phyloP scores from a whole-genome alignment of 192 early-diverging fungal species.

The Backusella macrospora region DNA sequence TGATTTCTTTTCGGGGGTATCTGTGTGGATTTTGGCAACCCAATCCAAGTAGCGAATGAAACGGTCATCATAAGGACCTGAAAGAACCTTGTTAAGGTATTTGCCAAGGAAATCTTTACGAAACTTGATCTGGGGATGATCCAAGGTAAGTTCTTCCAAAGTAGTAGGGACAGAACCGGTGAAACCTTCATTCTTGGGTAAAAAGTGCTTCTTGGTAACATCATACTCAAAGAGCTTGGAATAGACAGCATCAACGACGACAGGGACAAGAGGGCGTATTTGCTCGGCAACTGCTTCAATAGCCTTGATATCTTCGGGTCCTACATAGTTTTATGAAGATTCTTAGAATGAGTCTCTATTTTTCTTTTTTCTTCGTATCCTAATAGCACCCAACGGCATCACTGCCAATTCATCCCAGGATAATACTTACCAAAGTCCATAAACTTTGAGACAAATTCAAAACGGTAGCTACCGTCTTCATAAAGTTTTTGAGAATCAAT shows the following conservation, averaged over 20 bases:
- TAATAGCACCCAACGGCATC: not conserved
- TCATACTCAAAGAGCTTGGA: conserved; percentile 69
- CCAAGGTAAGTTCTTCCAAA: conserved; percentile 50
- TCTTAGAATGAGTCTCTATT: not conserved
- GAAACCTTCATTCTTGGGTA: conserved; percentile 69
- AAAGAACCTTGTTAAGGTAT: conserved; percentile 69
- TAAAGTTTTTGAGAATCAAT: conserved; percentile 72
- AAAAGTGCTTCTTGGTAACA: conserved; percentile 73
- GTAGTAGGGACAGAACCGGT: conserved; percentile 40
- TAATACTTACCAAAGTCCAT: conserved; percentile 63
- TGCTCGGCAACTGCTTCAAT: conserved; percentile 67
- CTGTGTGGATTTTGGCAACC: conserved; percentile 79
- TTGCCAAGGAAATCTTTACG: conserved; percentile 73
- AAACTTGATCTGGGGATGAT: conserved; percentile 78
- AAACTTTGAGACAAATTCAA: conserved; percentile 74
- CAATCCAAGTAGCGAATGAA: conserved; percentile 78
- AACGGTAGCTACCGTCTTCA: conserved; percentile 77
- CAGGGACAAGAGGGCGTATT: conserved; percentile 68
- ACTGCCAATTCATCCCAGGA: not conserved
- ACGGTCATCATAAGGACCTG: conserved; percentile 52
- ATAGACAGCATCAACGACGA: conserved; percentile 81
- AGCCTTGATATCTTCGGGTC: conserved; percentile 60
- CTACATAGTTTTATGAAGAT: conserved; percentile 25
- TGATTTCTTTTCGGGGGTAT: conserved; percentile 71
- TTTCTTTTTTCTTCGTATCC: not conserved